Conservation (phyloP, 129 eudicot species). For the Erigeron canadensis region DNA sequence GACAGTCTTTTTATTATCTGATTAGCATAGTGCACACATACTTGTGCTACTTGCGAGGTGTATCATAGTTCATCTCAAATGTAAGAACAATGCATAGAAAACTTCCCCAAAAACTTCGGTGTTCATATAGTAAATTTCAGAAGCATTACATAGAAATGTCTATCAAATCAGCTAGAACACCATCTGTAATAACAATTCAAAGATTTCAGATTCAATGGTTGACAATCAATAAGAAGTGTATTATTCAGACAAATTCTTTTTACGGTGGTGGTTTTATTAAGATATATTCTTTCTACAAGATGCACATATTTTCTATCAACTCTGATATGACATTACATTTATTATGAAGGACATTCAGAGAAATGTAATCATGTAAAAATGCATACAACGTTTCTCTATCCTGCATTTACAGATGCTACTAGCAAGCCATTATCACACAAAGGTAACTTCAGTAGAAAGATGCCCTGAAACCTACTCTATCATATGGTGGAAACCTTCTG, state of each 20-base stretch:
- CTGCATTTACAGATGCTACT: conserved; percentile 30
- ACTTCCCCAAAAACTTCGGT: not conserved
- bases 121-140: not conserved
- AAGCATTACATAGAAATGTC: not conserved
- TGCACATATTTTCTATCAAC: conserved; percentile 19
- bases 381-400: conserved; percentile 10
- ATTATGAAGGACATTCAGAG: conserved; percentile 7
- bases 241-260: conserved; percentile 26
- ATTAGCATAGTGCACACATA: too few relatives aligned
- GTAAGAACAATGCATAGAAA: not conserved
- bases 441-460: conserved; percentile 23
- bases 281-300: conserved; percentile 22
- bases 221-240: conserved; percentile 15
- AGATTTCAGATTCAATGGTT: not conserved
- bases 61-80: not conserved
- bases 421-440: conserved; percentile 15
- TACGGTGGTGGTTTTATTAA: conserved; percentile 25
- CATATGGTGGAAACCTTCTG: conserved; percentile 26
- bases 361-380: conserved; percentile 8
- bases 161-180: too few relatives aligned
- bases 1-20: too few relatives aligned
- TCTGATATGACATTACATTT: conserved; percentile 21
- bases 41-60: not conserved
- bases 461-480: conserved; percentile 14
- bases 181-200: not conserved